A percentile compares a stretch with the other conserved stretches of the same genome.
phyloP scores from a whole-genome alignment of 2,329 filamentous ascomycete genomes.

The Aspergillus sclerotialis region DNA sequence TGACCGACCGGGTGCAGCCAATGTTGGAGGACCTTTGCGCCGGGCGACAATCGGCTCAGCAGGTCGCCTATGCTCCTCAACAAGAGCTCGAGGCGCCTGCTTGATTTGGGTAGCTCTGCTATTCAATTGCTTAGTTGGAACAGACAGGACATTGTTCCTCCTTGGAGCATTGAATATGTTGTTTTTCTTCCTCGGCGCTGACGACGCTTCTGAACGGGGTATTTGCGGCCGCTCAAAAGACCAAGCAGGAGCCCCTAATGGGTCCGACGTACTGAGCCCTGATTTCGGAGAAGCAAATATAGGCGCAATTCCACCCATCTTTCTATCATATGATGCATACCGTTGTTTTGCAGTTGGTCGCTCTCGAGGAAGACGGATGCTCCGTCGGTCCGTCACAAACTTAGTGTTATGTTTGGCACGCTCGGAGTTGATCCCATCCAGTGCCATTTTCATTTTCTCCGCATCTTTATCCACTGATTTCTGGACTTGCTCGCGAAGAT shows the following conservation, averaged over 20 bases:
- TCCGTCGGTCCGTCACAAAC: constrained; percentile 44
- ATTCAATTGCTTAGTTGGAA: constrained; percentile 36
- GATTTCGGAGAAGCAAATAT: constrained; percentile 11
- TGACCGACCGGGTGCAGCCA: constrained; percentile 14
- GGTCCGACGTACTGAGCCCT: constrained; percentile 7
- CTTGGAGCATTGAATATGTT: constrained; percentile 28
- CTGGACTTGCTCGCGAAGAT: constrained; percentile 56
- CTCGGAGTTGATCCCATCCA: constrained; percentile 52
- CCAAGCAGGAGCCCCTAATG: constrained; percentile 12
- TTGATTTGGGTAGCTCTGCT: constrained; percentile 31
- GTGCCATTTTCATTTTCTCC: constrained; percentile 49
- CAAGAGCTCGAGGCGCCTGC: constrained; percentile 32
- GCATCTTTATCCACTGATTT: constrained; percentile 53
- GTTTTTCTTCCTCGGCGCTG: constrained; percentile 21
- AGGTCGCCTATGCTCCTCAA: constrained; percentile 34
- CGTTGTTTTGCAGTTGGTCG: constrained; percentile 23
- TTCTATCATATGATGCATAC: constrained; percentile 24
- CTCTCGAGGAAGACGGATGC: constrained; percentile 20
- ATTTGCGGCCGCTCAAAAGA: constrained; percentile 16
- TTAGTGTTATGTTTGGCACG: constrained; percentile 52
- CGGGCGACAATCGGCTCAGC: constrained; percentile 11
- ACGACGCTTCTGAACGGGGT: constrained; percentile 10
- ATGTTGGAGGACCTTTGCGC: constrained; percentile 6
- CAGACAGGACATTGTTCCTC: constrained; percentile 28
- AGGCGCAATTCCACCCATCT: constrained; percentile 23